Conservation (phyloP, 1,284 basidiomycete genomes). For the Cronartium quercuum region DNA sequence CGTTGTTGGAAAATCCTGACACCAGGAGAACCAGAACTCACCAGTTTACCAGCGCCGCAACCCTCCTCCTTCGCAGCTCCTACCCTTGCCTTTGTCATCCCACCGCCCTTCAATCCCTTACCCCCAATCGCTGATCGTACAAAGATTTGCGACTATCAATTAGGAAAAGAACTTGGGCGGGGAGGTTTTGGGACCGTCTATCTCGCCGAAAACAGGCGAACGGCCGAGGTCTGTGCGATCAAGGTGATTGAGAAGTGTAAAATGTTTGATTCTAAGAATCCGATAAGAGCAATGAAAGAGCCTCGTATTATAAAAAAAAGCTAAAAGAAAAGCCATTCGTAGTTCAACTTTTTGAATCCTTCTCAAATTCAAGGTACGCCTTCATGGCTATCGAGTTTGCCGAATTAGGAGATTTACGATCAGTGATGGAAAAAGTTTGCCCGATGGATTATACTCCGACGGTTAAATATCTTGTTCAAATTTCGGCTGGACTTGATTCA, state of each 20-base stretch:
- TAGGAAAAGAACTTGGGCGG: conserved; percentile 43
- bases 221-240: conserved; percentile 44
- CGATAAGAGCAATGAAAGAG: too few relatives aligned
- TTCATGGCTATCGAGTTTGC: not conserved
- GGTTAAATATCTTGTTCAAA: not conserved
- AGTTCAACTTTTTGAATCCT: not conserved
- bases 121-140: too few relatives aligned
- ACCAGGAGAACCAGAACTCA: too few relatives aligned
- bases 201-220: conserved; percentile 41
- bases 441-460: not conserved
- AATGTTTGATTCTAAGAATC: conserved; percentile 32
- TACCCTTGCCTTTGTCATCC: too few relatives aligned
- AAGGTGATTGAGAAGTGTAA: conserved; percentile 42
- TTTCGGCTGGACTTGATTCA: not conserved
- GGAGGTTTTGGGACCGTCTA: conserved; percentile 45
- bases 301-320: too few relatives aligned
- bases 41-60: too few relatives aligned
- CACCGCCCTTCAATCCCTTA: too few relatives aligned
- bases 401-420: not conserved
- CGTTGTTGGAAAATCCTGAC: too few relatives aligned
- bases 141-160: conserved; percentile 39
- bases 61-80: too few relatives aligned
- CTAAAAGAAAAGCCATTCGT: not conserved
- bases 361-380: not conserved
- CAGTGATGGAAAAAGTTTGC: not conserved